Evolutionary conservation across 495 filamentous ascomycete genomes (phyloP).

Genomic region (Neurospora intermedia): DNA sequence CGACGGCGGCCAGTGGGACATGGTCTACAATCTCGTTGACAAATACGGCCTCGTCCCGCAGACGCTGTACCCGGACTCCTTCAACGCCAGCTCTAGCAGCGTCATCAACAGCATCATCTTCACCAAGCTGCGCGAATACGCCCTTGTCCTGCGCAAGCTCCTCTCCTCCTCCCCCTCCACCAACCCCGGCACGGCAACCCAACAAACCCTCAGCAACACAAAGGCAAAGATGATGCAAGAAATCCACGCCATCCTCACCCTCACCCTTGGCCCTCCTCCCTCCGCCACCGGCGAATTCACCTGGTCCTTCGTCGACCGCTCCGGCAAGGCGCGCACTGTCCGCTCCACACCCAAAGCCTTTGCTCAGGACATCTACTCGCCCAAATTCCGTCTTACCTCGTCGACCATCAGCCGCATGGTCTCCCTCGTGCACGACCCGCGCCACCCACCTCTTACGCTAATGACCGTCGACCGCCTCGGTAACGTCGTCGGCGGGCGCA

Average conservation of each 20-base stretch:
- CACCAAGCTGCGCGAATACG: conserved; percentile 78
- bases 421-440: conserved; percentile 74
- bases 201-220: conserved; percentile 26
- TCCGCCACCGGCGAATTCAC: conserved; percentile 52
- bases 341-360: conserved; percentile 56
- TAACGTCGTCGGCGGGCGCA: conserved; percentile 61
- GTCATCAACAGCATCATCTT: conserved; percentile 67
- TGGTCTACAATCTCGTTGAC: conserved; percentile 73
- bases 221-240: conserved; percentile 69
- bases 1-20: conserved; percentile 89
- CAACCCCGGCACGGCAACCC: conserved; percentile 12
- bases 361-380: conserved; percentile 43
- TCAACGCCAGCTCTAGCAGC: conserved; percentile 57
- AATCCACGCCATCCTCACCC: conserved; percentile 64
- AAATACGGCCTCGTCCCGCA: conserved; percentile 84
- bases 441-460: conserved; percentile 57
- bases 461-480: conserved; percentile 69
- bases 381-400: conserved; percentile 34
- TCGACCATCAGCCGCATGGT: conserved; percentile 52
- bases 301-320: conserved; percentile 67
- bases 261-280: conserved; percentile 71
- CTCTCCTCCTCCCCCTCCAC: conserved; percentile 13
- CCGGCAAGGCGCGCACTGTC: conserved; percentile 47
- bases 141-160: conserved; percentile 50
- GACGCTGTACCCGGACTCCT: conserved; percentile 66